These are phyloP conservation scores for Arthrobotrys iridis DNA, from an alignment of 2,329 filamentous ascomycete genomes.

Conservation along the genomic window DNA sequence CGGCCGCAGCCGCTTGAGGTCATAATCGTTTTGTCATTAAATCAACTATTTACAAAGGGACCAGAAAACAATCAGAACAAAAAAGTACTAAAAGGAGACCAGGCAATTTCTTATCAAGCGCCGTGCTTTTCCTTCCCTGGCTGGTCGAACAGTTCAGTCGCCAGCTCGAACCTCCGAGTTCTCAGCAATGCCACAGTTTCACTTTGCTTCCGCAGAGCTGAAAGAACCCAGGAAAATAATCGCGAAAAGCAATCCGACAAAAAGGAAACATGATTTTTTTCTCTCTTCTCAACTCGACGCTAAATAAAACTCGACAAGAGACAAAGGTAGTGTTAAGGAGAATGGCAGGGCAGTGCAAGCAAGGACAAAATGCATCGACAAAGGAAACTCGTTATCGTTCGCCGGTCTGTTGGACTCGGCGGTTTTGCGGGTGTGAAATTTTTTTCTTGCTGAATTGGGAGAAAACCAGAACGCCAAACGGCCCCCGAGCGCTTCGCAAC, in stretches of 20 bases:
- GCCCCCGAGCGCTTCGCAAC: constrained; percentile 54
- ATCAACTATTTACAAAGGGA: constrained; percentile 50
- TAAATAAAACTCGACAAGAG: constrained; percentile 54
- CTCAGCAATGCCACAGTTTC: constrained; percentile 19
- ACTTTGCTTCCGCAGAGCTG: constrained; percentile 27
- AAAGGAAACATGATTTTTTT: constrained; percentile 45
- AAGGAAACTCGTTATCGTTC: constrained; percentile 17
- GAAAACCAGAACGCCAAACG: constrained; percentile 40
- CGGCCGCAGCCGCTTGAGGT: constrained; percentile 46
- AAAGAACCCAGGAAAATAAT: constrained; percentile 31
- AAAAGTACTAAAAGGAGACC: constrained; percentile 29
- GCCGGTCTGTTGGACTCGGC: constrained; percentile 24
- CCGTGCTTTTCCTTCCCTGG: constrained; percentile 47
- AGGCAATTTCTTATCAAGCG: constrained; percentile 54
- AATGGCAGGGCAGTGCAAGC: constrained; percentile 12
- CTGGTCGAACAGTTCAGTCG: constrained; percentile 37
- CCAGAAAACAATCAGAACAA: constrained; percentile 39
- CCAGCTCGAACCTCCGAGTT: constrained; percentile 52
- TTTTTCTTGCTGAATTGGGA: constrained; percentile 44
- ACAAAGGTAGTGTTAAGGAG: constrained; percentile 32
- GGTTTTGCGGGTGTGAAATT: constrained; percentile 32
- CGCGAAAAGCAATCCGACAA: constrained; percentile 43
- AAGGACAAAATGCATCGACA: constrained; percentile 37
- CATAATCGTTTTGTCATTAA: constrained; percentile 49
- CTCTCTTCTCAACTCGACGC: constrained; percentile 45